Evolutionary conservation across 139 green algal species (phyloP), one percentile per base, ranked within the genome.

Genomic region (Gonium pectorale): DNA sequence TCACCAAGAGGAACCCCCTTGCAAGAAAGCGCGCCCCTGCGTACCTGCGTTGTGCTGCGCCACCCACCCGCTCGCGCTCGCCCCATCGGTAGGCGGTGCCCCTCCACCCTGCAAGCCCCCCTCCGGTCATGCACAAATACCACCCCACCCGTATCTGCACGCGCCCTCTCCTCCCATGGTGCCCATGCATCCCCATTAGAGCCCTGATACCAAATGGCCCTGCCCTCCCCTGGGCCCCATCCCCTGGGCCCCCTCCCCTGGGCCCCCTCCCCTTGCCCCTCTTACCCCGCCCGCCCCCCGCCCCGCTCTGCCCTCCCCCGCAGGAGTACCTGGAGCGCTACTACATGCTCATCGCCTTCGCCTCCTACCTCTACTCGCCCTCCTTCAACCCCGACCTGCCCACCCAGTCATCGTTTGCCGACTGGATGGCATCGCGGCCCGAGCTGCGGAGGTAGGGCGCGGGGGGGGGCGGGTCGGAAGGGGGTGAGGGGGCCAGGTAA

Each of bases 331-430:
- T 97, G 81, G 94, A 97, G 88, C 83, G 88, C 27, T 94, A 94
- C 86, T 92, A 91, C 88, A 94, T 94, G 90, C 86, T 99, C 19
- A 94, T 99, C 49, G 90, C 89, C 46, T 99, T 98, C 85, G 83
- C 93, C 43, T 89, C 90, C 37, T 98, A 98, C 90, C 83, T 99
- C 26, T 85, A 86, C 27, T 91, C 89, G 41, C 64, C 89, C n/a
- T 67, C 80, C 67, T 97, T 96, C 69, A 77, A 91, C 41, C 92
- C 94, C 0, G 82, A 86, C 17, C 59, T 60, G 3, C 83, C 85
- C 13, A 59, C 66, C 29, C 88, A 94, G 73, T n/a, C 69, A 2
- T 83, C 79, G 33, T 98, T 98, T 83, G 89, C 92, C 21, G 83
- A 91, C 27, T 98, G 94, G 94, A 95, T 93, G 84, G 71, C 62